Evolutionary conservation across 2,329 filamentous ascomycete species (phyloP).

Genomic region (Trichoderma afroharzianum): DNA sequence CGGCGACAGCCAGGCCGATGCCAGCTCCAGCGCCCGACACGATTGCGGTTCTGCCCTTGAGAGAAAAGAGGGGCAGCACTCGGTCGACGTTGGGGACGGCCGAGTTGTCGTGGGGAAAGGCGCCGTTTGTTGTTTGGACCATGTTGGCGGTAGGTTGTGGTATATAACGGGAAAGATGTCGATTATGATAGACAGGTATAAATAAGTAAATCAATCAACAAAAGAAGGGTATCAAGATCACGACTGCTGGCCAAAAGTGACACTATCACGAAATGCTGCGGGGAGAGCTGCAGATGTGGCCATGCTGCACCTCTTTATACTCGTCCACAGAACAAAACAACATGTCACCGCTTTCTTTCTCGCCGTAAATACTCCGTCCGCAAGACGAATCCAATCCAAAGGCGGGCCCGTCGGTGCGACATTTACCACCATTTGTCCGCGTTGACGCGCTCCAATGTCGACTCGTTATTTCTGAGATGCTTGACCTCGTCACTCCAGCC

Average conservation of each 20-base stretch:
- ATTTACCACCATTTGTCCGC: conserved; percentile 8
- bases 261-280: conserved; percentile 1
- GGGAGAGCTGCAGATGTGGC: not conserved
- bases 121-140: conserved; percentile 44
- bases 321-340: not conserved
- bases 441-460: conserved; percentile 14
- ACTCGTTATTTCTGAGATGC: not conserved
- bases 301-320: conserved; percentile 5
- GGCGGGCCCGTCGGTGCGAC: conserved; percentile 8
- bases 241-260: not conserved
- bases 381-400: not conserved
- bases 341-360: not conserved
- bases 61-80: conserved; percentile 63
- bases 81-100: conserved; percentile 43
- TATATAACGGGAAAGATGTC: not conserved
- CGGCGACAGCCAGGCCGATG: conserved; percentile 62
- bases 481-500: not conserved
- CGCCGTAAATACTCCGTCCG: not conserved
- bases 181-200: not conserved
- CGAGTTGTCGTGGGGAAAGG: conserved; percentile 58
- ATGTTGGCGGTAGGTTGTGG: conserved; percentile 24
- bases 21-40: conserved; percentile 64
- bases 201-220: not conserved
- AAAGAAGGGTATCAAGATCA: not conserved
- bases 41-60: conserved; percentile 67